These are phyloP conservation scores for Macaranga tanarius DNA, from an alignment of 441 rosid species.

Conservation along the genomic window DNA sequence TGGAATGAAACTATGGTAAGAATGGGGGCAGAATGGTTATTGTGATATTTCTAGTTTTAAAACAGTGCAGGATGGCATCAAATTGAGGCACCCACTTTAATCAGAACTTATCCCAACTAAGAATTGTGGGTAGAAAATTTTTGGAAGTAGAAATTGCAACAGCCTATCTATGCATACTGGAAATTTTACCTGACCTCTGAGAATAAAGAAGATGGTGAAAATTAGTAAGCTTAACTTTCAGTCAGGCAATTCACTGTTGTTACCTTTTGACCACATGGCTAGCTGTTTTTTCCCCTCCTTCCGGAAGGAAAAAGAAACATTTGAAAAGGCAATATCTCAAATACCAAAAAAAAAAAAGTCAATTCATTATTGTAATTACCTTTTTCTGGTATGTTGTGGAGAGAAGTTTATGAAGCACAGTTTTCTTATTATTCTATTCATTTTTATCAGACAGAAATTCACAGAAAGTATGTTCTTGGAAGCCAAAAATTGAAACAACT, in stretches of 20 bases:
- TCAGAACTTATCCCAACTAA: neutral
- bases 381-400: neutral
- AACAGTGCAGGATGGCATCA: neutral
- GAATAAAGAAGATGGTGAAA: slow-evolving; percentile 12
- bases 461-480: neutral
- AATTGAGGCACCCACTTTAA: neutral
- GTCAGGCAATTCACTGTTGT: neutral
- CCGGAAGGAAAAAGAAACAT: neutral
- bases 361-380: neutral
- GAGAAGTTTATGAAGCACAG: neutral
- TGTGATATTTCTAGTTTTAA: neutral
- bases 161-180: neutral
- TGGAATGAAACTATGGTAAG: neutral
- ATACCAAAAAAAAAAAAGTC: neutral
- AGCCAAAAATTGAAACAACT: neutral
- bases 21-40: neutral
- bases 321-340: neutral
- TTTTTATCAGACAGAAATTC: neutral
- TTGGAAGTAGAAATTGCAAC: neutral
- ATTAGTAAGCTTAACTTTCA: slow-evolving; percentile 1
- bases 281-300: neutral
- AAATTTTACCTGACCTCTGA: neutral
- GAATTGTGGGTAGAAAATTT: neutral
- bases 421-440: neutral
- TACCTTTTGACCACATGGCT: too few species aligned